Conservation (phyloP, 1,139 yeast species). For the Geotrichum australiense region DNA sequence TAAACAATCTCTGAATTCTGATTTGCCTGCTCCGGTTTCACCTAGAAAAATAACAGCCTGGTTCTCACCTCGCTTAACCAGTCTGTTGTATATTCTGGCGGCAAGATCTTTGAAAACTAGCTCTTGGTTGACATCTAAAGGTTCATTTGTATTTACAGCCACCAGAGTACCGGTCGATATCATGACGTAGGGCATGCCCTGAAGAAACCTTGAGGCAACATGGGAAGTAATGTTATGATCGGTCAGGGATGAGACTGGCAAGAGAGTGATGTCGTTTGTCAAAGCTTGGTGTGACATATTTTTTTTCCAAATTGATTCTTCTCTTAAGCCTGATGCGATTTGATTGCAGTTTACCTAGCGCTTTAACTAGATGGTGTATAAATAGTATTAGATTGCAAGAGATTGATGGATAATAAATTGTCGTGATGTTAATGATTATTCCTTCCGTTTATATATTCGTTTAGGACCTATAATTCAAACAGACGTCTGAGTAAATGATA, state of each 20-base stretch:
- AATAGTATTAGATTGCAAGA: too few relatives aligned
- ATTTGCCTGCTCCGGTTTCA: constrained; percentile 38
- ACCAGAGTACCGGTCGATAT: constrained; percentile 36
- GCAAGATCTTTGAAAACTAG: constrained; percentile 37
- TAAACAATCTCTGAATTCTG: constrained; percentile 34
- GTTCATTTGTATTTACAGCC: constrained; percentile 36
- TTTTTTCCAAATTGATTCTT: too few relatives aligned
- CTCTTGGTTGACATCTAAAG: constrained; percentile 36
- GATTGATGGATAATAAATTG: too few relatives aligned
- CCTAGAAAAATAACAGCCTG: constrained; percentile 38
- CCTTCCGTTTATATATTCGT: too few relatives aligned
- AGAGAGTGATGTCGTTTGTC: constrained; percentile 35
- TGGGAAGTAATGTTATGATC: constrained; percentile 40
- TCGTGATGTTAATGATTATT: too few relatives aligned
- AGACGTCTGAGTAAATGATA: too few relatives aligned
- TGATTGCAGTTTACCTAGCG: too few relatives aligned
- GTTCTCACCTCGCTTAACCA: constrained; percentile 36
- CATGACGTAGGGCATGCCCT: constrained; percentile 37
- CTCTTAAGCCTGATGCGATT: too few relatives aligned
- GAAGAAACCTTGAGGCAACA: constrained; percentile 39
- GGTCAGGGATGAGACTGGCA: constrained; percentile 34
- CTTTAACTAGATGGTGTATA: too few relatives aligned
- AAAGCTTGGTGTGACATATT: constrained; percentile 20
- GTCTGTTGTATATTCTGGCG: constrained; percentile 36
- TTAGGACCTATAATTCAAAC: too few relatives aligned